These are phyloP conservation scores for Flaveria brownii DNA, from an alignment of 129 eudicot species.

Conservation along the genomic window DNA sequence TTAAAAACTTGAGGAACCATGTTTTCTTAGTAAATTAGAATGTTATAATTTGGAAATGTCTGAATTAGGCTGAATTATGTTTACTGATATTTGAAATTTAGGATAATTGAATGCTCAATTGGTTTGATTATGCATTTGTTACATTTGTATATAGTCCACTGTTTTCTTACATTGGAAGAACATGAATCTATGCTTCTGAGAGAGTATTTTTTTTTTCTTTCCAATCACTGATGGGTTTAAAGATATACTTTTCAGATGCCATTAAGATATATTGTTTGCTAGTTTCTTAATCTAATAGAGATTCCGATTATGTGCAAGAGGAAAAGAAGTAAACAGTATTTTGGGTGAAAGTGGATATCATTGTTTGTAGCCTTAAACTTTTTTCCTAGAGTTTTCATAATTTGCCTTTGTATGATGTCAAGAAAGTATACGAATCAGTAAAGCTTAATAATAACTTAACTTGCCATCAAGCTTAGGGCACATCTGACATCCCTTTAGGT, in stretches of 20 bases:
- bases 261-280: background rate
- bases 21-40: no score
- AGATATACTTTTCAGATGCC: background rate
- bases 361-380: background rate
- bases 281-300: background rate
- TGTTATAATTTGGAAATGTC: no score
- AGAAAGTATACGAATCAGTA: background rate
- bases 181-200: background rate
- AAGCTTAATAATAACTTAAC: background rate
- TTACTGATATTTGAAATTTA: background rate
- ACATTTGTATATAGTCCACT: no score
- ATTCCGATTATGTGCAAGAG: background rate
- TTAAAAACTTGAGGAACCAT: no score
- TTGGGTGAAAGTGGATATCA: constrained; percentile 5
- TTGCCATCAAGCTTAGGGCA: background rate
- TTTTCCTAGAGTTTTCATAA: background rate
- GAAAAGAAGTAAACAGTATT: background rate
- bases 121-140: background rate
- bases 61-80: background rate
- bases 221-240: background rate
- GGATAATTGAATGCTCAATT: constrained; percentile 1
- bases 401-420: background rate
- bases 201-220: no score
- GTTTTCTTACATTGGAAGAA: constrained; percentile 2
- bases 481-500: background rate